Conservation (phyloP, 768 basidiomycete genomes). For the Galerina sulciceps region DNA sequence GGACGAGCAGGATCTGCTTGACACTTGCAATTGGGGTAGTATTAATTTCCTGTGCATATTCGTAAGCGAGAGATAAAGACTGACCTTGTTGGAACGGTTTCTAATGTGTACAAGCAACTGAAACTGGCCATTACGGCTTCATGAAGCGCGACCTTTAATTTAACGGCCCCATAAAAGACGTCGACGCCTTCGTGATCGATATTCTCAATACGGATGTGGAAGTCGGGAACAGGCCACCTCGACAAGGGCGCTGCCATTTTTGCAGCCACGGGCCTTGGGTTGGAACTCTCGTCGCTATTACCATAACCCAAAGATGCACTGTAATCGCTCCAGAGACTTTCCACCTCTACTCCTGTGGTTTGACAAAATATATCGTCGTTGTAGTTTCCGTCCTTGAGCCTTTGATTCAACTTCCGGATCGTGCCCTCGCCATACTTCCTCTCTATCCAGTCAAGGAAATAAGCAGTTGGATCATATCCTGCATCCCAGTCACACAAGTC, state of each 20-base stretch:
- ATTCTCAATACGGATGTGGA: conserved; percentile 61
- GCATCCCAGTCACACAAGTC: neutral
- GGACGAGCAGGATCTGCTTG: conserved; percentile 55
- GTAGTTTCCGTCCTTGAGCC: conserved; percentile 3
- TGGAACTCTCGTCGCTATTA: neutral
- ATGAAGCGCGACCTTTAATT: conserved; percentile 43
- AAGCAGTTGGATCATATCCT: conserved; percentile 8
- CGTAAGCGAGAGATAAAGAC: neutral
- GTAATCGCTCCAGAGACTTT: conserved; percentile 15
- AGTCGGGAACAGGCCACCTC: conserved; percentile 58
- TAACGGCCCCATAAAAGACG: conserved; percentile 57
- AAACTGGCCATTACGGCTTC: conserved; percentile 55
- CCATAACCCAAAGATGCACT: neutral
- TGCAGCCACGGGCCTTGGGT: neutral
- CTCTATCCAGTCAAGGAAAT: conserved; percentile 15
- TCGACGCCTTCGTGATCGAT: conserved; percentile 59
- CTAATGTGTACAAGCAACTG: conserved; percentile 44
- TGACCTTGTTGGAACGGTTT: conserved; percentile 41
- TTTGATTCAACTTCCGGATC: neutral
- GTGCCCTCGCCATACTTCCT: conserved; percentile 3
- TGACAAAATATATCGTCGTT: conserved; percentile 1
- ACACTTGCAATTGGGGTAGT: conserved; percentile 41
- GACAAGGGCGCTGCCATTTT: conserved; percentile 32
- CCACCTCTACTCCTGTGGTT: conserved; percentile 3
- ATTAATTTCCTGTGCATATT: neutral